Conservation (phyloP, 2,329 filamentous ascomycete species). For the Phaeosphaeria sp. region DNA sequence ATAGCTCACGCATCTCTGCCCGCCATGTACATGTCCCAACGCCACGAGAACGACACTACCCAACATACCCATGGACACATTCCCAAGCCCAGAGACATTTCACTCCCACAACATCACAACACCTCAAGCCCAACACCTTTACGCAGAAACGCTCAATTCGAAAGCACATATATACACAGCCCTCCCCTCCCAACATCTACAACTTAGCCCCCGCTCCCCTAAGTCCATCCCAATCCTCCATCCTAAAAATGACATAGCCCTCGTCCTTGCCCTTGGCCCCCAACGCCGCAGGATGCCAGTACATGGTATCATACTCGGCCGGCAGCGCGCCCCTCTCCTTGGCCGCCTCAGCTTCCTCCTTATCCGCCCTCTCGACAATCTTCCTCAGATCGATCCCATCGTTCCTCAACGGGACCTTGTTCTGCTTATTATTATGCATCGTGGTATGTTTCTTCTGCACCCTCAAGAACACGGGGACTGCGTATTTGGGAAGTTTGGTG, state of each 20-base stretch:
- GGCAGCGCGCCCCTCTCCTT: constrained; percentile 14
- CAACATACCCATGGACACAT: neutral
- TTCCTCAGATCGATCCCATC: constrained; percentile 68
- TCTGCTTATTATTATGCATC: constrained; percentile 81
- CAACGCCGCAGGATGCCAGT: constrained; percentile 55
- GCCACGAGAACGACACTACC: too few relatives aligned
- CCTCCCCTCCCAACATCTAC: constrained; percentile 6
- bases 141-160: neutral
- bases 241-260: constrained; percentile 64
- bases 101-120: neutral
- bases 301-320: constrained; percentile 53
- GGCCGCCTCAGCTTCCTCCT: constrained; percentile 47
- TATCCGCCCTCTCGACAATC: constrained; percentile 48
- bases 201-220: constrained; percentile 41
- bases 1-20: too few relatives aligned
- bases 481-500: constrained; percentile 71
- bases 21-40: neutral
- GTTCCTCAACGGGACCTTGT: constrained; percentile 72
- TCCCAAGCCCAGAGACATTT: neutral
- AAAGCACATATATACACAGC: neutral
- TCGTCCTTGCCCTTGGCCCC: constrained; percentile 48
- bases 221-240: constrained; percentile 64
- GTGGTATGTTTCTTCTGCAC: constrained; percentile 65
- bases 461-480: constrained; percentile 76
- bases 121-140: neutral